Base-by-base conservation (phyloP, 257 asterid genomes). In the Fraxinus quadrangulata region DNA sequence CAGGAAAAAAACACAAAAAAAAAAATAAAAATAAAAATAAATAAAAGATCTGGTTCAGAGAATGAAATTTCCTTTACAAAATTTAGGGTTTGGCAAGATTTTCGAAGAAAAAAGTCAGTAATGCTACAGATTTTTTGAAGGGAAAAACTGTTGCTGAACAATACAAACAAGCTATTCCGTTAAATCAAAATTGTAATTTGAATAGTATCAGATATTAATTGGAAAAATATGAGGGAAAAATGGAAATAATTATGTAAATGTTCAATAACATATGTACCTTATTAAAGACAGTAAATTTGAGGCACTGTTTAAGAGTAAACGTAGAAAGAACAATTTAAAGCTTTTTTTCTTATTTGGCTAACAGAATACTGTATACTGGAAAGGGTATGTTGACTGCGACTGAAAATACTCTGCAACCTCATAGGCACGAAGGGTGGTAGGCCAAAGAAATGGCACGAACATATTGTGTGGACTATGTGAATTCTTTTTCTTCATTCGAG, bases 121-220 rank as follows among this genome's bases (percentile, higher is more conserved):
- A 1, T 19, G 21, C 14, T 1, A n/a, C 39, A 67, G 67, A 30
- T 70, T 34, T 26, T 66, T 39, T 66, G n/a, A 9, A 28, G 73
- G 75, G 59, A 12, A 63, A 65, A 72, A 71, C 90, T 85, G 78
- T 83, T 76, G 90, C 72, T 82, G 89, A 87, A 89, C 82, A 83
- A 72, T 75, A 67, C 13, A 72, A 36, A 14, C 42, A 73, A 79
- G 24, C 36, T 59, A 73, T 33, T 63, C 28, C 51, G 84, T 34
- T 75, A 74, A 45, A 37, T 83, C 74, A 78, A 77, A 67, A 71
- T n/a, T 73, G 79, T 80, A 80, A 59, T 83, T 83, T 63, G 69
- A 31, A 31, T 13, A 74, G 67, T 76, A 23, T 47, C 23, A 74
- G 71, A 73, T 72, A 77, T 76, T 40, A 69, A 77, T 72, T 37